These are phyloP conservation scores for Delonix regia DNA, from an alignment of 306 rosid genomes.

Conservation along the genomic window DNA sequence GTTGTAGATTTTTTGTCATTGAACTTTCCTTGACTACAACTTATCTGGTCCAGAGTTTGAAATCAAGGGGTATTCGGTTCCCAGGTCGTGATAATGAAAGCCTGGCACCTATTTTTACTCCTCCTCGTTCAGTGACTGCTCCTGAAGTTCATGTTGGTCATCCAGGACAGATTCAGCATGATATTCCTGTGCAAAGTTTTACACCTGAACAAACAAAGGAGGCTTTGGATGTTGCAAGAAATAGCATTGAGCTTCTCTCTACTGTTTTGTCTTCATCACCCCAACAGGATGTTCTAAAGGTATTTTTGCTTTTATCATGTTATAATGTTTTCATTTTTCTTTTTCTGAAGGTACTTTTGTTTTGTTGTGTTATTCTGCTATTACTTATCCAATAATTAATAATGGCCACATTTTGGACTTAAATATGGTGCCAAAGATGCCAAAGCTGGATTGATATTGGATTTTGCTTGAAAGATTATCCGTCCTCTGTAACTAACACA, in stretches of 20 bases:
- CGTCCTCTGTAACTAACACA: neutral
- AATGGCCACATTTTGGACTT: neutral
- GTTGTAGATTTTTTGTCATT: neutral
- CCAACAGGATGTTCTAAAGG: constrained; percentile 84
- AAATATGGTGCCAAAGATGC: neutral
- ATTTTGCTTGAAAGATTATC: neutral
- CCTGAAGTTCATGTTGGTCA: constrained; percentile 54
- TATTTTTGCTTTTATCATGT: constrained; percentile 26
- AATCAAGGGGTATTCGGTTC: constrained; percentile 88
- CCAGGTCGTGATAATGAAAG: constrained; percentile 98
- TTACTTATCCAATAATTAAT: neutral
- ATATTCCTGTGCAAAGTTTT: constrained; percentile 60
- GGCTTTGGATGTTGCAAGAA: constrained; percentile 93
- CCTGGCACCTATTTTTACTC: constrained; percentile 95
- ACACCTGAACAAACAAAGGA: constrained; percentile 86
- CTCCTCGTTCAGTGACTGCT: constrained; percentile 68
- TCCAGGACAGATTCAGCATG: constrained; percentile 57
- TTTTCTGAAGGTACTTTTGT: neutral
- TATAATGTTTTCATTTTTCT: no score
- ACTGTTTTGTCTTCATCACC: constrained; percentile 93
- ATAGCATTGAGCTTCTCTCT: constrained; percentile 89
- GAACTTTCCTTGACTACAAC: constrained; percentile 21
- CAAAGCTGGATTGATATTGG: neutral
- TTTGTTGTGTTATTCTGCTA: neutral
- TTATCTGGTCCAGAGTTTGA: constrained; percentile 72